Evolutionary conservation across 495 filamentous ascomycete genomes (phyloP), one percentile per base, ranked within the genome.

Genomic region (Rostrohypoxylon terebratum): DNA sequence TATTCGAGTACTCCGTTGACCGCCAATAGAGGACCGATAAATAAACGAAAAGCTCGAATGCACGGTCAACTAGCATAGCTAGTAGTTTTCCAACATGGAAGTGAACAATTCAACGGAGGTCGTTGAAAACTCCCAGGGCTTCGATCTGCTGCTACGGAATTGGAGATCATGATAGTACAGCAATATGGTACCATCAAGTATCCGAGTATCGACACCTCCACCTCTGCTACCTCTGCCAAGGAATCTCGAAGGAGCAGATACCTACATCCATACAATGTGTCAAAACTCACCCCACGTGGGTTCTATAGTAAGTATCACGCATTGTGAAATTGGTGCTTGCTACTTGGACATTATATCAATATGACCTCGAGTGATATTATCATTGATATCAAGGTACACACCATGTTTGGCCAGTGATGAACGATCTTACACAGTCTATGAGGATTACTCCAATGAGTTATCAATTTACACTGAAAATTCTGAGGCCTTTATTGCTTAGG

Each of bases 401-500:
- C 38, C 47, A 14, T 18, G 42, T 59, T 40, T 25, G 74, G 76
- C 76, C 76, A 55, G 59, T 78, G 76, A 78, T 76, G 76, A 78
- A 55, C 69, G n/a, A 67, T 74, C 48, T 72, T 78, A 72, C 50
- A 73, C 68, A 72, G 60, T 72, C 72, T 75, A 78, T 65, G 76
- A 78, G 76, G 76, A 76, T 74, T 38, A 59, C 71, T 74, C 72
- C 72, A 65, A 75, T 75, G 72, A 72, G 50, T 64, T 71, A 72
- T 73, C 68, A 68, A 62, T 65, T 38, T 38, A 78, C 76, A 78
- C 76, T 78, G 76, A 78, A 78, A 78, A 78, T 78, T 78, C 76
- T 78, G 76, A 78, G 76, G 76, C 76, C 74, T 68, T 71, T 48
- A 34, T 42, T 53, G 34, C 58, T 47, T 74, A 45, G 23, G 38